Evolutionary conservation across 192 early-diverging fungal species (phyloP).

Genomic region (Backusella macrospora): DNA sequence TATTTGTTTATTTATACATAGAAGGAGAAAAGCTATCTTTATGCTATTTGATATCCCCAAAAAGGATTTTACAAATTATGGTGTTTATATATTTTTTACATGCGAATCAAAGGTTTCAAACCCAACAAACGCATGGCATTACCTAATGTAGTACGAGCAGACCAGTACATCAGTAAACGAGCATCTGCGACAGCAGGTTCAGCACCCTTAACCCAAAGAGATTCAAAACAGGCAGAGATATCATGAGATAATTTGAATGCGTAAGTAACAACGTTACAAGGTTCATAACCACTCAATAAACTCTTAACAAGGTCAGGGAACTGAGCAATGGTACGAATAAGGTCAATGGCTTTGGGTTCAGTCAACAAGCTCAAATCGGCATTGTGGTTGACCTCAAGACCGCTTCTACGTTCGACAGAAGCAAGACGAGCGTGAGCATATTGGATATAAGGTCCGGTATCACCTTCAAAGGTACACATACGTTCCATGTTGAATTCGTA

Average conservation of each 20-base stretch:
- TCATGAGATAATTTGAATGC: slow-evolving; percentile 80
- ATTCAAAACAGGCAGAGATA: slow-evolving; percentile 78
- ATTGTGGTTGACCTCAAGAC: slow-evolving; percentile 59
- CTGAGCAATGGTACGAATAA: slow-evolving; percentile 76
- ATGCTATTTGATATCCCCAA: background rate
- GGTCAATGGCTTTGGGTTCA: slow-evolving; percentile 68
- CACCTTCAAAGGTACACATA: slow-evolving; percentile 96
- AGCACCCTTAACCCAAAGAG: slow-evolving; percentile 75
- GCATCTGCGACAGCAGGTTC: slow-evolving; percentile 80
- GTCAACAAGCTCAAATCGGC: slow-evolving; percentile 71
- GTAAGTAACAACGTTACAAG: slow-evolving; percentile 85
- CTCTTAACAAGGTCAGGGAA: slow-evolving; percentile 86
- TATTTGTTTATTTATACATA: background rate
- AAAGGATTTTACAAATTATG: slow-evolving; percentile 10
- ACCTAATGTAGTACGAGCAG: slow-evolving; percentile 80
- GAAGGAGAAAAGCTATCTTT: background rate
- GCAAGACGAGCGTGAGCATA: slow-evolving; percentile 97
- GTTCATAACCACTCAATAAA: slow-evolving; percentile 72
- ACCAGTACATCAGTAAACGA: slow-evolving; percentile 84
- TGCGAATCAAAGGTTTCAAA: slow-evolving; percentile 83
- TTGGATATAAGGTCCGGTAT: slow-evolving; percentile 99
- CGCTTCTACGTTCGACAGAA: slow-evolving; percentile 88
- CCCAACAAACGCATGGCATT: slow-evolving; percentile 86
- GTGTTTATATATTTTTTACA: slow-evolving; percentile 63
- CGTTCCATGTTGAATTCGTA: slow-evolving; percentile 91